phyloP scores from a whole-genome alignment of 2,329 filamentous ascomycete species.

The Neoscytalidium dimidiatum region DNA sequence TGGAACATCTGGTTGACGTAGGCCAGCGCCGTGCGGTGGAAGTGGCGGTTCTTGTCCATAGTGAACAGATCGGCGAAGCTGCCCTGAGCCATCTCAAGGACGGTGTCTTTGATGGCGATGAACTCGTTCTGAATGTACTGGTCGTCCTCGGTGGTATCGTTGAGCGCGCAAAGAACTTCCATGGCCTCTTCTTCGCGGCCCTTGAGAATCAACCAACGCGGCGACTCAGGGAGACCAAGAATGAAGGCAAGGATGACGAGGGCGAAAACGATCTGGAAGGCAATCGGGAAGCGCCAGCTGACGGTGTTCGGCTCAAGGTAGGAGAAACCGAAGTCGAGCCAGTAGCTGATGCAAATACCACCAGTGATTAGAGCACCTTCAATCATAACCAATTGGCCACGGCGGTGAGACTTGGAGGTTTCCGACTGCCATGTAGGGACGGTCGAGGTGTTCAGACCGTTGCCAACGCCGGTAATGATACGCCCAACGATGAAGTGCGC shows the following conservation, averaged over 20 bases:
- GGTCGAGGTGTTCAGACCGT: constrained; percentile 46
- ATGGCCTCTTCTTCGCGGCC: constrained; percentile 51
- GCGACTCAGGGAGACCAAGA: constrained; percentile 57
- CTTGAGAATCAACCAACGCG: constrained; percentile 60
- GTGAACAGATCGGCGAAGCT: constrained; percentile 61
- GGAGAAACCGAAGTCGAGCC: constrained; percentile 46
- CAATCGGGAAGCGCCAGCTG: constrained; percentile 58
- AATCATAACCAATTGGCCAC: constrained; percentile 51
- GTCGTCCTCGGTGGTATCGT: constrained; percentile 33
- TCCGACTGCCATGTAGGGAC: constrained; percentile 52
- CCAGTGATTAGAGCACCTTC: constrained; percentile 49
- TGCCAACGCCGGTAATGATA: constrained; percentile 52
- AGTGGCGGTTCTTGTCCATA: constrained; percentile 57
- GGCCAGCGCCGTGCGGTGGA: constrained; percentile 57
- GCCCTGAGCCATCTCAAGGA: constrained; percentile 44
- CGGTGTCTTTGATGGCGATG: constrained; percentile 39
- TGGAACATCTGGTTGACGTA: constrained; percentile 61
- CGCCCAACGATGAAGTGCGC: constrained; percentile 50
- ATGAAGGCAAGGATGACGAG: constrained; percentile 52
- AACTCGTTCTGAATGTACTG: constrained; percentile 39
- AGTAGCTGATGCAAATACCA: constrained; percentile 47
- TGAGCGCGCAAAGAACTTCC: constrained; percentile 36
- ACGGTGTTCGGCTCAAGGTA: constrained; percentile 49
- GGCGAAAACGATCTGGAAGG: constrained; percentile 60
- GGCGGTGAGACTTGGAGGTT: constrained; percentile 47